Evolutionary conservation across 805 yeast genomes (phyloP).

Genomic region (Wickerhamiella sorbophila): DNA sequence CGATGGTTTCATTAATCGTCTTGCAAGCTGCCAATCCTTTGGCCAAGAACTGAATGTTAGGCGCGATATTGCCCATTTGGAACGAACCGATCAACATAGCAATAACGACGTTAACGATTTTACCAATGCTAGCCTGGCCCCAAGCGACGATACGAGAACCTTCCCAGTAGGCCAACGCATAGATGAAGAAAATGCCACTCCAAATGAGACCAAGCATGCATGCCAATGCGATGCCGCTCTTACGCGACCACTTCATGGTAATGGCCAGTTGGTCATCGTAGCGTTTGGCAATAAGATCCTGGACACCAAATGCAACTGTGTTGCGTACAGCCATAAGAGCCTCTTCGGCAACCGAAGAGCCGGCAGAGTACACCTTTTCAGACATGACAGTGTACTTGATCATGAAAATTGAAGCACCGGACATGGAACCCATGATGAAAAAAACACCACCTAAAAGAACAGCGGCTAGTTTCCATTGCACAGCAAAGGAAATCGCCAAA

Average conservation of each 20-base stretch:
- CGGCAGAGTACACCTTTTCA: conserved; percentile 20
- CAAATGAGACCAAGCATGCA: conserved; percentile 28
- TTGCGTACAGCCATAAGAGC: conserved; percentile 29
- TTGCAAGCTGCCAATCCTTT: conserved; percentile 30
- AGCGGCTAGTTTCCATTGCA: conserved; percentile 26
- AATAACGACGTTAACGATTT: conserved; percentile 26
- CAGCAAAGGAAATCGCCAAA: conserved; percentile 26
- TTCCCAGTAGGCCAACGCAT: conserved; percentile 31
- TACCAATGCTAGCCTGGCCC: conserved; percentile 24
- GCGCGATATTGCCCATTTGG: conserved; percentile 29
- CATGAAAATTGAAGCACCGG: conserved; percentile 21
- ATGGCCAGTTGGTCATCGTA: conserved; percentile 22
- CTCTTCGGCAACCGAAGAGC: conserved; percentile 30
- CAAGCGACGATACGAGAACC: conserved; percentile 28
- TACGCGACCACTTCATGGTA: conserved; percentile 18
- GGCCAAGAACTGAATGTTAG: conserved; percentile 26
- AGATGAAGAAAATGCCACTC: conserved; percentile 25
- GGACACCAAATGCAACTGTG: conserved; percentile 31
- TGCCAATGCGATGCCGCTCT: conserved; percentile 22
- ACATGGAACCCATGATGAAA: conserved; percentile 22
- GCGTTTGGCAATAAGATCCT: conserved; percentile 23
- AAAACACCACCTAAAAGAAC: conserved; percentile 25
- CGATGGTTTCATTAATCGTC: conserved; percentile 30
- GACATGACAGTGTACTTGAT: conserved; percentile 18
- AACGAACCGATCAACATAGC: conserved; percentile 32